Percentiles rank a stretch among this genome's conserved stretches.
Evolutionary conservation across 768 basidiomycete species (phyloP).

Genomic region (Phylloporus sp.): DNA sequence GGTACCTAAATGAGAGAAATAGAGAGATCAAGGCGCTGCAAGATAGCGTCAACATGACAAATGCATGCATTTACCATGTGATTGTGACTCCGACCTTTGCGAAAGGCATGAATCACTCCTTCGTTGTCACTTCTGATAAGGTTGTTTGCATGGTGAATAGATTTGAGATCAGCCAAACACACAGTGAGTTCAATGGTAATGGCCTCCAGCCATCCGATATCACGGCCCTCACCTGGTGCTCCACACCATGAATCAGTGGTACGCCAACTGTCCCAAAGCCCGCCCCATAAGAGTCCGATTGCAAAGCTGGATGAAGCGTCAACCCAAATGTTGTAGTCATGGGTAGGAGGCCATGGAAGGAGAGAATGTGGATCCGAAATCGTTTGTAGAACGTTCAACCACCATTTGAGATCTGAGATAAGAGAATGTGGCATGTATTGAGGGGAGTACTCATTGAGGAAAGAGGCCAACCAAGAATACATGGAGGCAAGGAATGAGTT

Average conservation of each 20-base stretch:
- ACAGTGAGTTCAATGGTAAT: neutral
- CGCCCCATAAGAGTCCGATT: neutral
- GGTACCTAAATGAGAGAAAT: neutral
- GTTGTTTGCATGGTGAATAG: neutral
- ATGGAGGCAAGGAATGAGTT: no score
- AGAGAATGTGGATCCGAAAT: neutral
- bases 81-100: neutral
- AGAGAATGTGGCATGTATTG: neutral
- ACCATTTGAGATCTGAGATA: neutral
- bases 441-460: no score
- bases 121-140: neutral
- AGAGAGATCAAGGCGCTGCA: neutral
- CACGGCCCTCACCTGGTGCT: neutral
- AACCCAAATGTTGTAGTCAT: neutral
- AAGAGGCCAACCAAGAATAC: no score
- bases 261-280: neutral
- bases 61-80: constrained; percentile 2
- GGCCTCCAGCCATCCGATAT: neutral
- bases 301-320: neutral
- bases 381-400: neutral
- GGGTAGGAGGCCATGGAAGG: neutral
- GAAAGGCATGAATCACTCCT: neutral
- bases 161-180: neutral
- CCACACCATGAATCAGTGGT: neutral
- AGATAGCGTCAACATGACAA: neutral